These are phyloP conservation scores for Sphaceloma murrayae DNA, from an alignment of 2,329 filamentous ascomycete genomes.

Conservation along the genomic window DNA sequence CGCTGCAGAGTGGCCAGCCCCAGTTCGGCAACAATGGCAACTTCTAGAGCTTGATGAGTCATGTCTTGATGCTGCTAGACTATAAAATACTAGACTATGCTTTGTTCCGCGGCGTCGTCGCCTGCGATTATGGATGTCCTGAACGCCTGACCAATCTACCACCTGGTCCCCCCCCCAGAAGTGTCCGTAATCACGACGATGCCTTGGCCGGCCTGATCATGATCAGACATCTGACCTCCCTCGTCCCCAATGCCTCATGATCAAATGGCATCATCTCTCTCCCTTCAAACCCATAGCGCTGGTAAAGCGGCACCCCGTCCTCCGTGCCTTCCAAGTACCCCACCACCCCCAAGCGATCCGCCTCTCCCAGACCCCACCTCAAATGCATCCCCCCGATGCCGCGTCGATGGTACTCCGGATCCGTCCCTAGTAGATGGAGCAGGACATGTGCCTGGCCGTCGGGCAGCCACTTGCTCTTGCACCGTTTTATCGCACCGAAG, in stretches of 20 bases:
- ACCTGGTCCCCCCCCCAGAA: too few species aligned
- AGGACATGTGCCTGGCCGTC: conserved; percentile 22
- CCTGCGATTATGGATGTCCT: too few species aligned
- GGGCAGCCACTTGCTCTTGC: conserved; percentile 22
- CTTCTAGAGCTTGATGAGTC: too few species aligned
- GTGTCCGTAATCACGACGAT: neutral
- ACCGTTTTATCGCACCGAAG: conserved; percentile 16
- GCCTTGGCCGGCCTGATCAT: conserved; percentile 23
- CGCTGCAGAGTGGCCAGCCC: too few species aligned
- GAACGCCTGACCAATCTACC: too few species aligned
- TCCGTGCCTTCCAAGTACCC: conserved; percentile 36
- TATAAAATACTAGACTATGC: too few species aligned
- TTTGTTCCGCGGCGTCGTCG: too few species aligned
- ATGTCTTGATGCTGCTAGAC: too few species aligned
- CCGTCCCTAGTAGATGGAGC: conserved; percentile 29
- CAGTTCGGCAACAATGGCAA: too few species aligned
- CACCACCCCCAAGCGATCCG: conserved; percentile 32
- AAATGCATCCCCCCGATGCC: conserved; percentile 36
- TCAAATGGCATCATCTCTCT: conserved; percentile 27
- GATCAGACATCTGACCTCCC: conserved; percentile 26
- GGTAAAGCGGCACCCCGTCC: conserved; percentile 28
- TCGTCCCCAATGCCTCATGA: conserved; percentile 24
- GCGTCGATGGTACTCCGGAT: conserved; percentile 34
- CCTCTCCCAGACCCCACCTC: conserved; percentile 33
- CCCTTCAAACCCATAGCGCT: conserved; percentile 26